These are phyloP conservation scores for Rhodotorula babjevae DNA, from an alignment of 768 basidiomycete species.

Conservation along the genomic window DNA sequence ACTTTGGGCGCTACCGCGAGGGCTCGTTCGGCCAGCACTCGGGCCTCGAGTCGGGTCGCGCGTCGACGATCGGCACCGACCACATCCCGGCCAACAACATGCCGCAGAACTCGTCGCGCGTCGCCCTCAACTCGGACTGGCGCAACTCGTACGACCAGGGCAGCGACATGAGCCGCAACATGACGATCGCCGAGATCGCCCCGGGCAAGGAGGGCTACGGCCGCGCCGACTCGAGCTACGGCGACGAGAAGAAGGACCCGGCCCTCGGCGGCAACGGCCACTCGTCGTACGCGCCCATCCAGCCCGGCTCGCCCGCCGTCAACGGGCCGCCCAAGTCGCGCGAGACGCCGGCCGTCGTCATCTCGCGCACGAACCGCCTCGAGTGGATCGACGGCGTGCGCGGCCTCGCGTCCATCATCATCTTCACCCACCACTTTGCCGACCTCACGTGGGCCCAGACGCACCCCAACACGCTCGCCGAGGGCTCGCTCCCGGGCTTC, in stretches of 20 bases:
- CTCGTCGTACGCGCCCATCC: conserved; percentile 36
- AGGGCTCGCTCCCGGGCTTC: conserved; percentile 40
- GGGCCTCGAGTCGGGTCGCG: conserved; percentile 39
- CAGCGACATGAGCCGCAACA: conserved; percentile 37
- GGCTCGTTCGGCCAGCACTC: conserved; percentile 36
- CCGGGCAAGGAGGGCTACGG: conserved; percentile 40
- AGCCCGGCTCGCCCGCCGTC: conserved; percentile 40
- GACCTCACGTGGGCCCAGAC: conserved; percentile 43
- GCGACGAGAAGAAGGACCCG: conserved; percentile 36
- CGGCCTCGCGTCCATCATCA: conserved; percentile 44
- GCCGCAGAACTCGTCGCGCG: conserved; percentile 43
- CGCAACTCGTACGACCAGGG: conserved; percentile 42
- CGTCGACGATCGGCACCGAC: conserved; percentile 44
- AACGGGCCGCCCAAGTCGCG: conserved; percentile 23
- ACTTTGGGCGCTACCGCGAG: conserved; percentile 37
- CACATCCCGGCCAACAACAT: conserved; percentile 37
- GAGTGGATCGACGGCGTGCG: conserved; percentile 46
- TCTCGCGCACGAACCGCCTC: conserved; percentile 43
- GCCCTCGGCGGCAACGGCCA: conserved; percentile 23
- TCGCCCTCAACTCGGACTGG: conserved; percentile 45
- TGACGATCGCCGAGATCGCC: conserved; percentile 39
- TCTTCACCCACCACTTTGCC: conserved; percentile 46
- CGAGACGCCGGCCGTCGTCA: conserved; percentile 37
- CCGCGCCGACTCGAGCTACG: conserved; percentile 21
- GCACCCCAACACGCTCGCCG: conserved; percentile 41